Conservation (phyloP, 2,329 filamentous ascomycete species). For the Periconia digitata region DNA sequence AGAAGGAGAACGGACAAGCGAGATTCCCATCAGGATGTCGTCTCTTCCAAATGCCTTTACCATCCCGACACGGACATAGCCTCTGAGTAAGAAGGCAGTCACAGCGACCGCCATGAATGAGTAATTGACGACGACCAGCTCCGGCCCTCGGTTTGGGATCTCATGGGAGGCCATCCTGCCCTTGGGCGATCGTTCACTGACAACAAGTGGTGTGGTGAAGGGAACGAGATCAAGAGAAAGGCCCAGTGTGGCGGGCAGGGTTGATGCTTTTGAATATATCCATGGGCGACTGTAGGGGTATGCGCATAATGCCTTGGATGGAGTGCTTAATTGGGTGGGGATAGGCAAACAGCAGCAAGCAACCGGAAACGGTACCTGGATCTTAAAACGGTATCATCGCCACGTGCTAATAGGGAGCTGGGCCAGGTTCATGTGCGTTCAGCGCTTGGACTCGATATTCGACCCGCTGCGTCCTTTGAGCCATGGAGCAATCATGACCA, state of each 20-base stretch:
- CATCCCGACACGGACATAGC: slow-evolving; percentile 34
- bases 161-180: slow-evolving; percentile 20
- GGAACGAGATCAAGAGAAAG: background rate
- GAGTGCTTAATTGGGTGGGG: background rate
- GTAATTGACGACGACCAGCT: slow-evolving; percentile 33
- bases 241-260: background rate
- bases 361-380: background rate
- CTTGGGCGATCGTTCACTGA: background rate
- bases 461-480: background rate
- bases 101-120: slow-evolving; percentile 27
- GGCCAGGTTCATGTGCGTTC: background rate
- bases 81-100: slow-evolving; percentile 29
- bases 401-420: background rate
- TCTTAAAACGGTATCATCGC: background rate
- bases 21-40: slow-evolving; percentile 38
- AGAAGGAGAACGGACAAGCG: slow-evolving; percentile 23
- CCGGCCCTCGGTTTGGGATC: slow-evolving; percentile 35
- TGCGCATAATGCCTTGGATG: background rate
- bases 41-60: slow-evolving; percentile 40
- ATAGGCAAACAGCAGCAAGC: too few species aligned
- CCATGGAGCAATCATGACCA: background rate
- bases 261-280: background rate
- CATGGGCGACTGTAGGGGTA: background rate
- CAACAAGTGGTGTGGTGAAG: background rate
- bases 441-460: background rate